These are phyloP conservation scores for Podospora comata DNA, from an alignment of 495 filamentous ascomycete species.

Conservation along the genomic window DNA sequence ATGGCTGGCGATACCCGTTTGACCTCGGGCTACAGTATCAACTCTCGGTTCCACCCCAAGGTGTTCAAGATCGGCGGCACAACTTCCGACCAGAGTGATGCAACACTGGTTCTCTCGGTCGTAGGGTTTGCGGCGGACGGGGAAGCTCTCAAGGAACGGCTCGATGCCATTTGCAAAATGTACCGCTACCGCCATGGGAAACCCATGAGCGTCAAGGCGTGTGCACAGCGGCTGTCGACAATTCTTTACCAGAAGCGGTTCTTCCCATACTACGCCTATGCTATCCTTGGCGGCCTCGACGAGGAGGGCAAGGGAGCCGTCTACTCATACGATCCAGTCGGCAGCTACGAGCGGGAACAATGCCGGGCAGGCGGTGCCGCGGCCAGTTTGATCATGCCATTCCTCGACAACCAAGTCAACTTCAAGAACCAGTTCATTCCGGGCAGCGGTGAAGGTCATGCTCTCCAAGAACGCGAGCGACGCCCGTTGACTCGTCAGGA, in stretches of 20 bases:
- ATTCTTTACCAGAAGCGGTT: constrained; percentile 96
- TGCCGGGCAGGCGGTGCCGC: constrained; percentile 95
- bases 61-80: constrained; percentile 94
- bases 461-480: constrained; percentile 65
- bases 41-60: constrained; percentile 89
- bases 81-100: constrained; percentile 75
- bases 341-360: constrained; percentile 92
- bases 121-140: constrained; percentile 96
- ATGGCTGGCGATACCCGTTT: constrained; percentile 94
- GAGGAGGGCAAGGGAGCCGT: constrained; percentile 92
- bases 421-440: constrained; percentile 98
- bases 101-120: constrained; percentile 83
- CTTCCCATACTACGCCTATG: constrained; percentile 95
- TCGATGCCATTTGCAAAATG: constrained; percentile 92
- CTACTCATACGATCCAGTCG: constrained; percentile 96
- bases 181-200: constrained; percentile 95
- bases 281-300: constrained; percentile 89
- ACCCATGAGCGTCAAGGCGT: constrained; percentile 85
- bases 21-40: constrained; percentile 96
- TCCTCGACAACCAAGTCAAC: constrained; percentile 99
- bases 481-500: constrained; percentile 61
- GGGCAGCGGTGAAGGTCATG: constrained; percentile 79
- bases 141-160: constrained; percentile 79
- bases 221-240: constrained; percentile 86
- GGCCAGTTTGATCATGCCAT: constrained; percentile 95